Evolutionary conservation across 768 basidiomycete genomes (phyloP), one percentile per base, ranked within the genome.

Genomic region (Sutorius australiensis): DNA sequence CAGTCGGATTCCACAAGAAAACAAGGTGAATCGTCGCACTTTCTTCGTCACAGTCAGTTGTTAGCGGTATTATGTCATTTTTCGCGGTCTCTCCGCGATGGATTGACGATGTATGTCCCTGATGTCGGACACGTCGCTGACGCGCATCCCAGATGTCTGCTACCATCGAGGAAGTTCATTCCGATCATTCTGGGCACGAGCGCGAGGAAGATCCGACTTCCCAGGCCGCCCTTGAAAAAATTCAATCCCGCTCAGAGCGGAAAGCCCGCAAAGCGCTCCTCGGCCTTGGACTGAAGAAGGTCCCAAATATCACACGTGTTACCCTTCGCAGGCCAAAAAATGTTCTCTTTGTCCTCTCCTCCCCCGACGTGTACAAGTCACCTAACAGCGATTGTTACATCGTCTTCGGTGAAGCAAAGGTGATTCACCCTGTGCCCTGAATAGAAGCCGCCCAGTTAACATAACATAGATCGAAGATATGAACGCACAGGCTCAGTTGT

Each of bases 381-480:
- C 86, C 89, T 39, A 94, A 92, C 75, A 93, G 92, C 68, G 97
- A 99, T 75, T 92, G 89, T 74, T 98, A 99, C 80, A 92, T 99
- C 69, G 94, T 99, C 58, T 99, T 98, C 64, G 97, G 97, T 59
- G 97, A 98, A 79, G 95, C 91, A 50, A 93, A 93, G 83, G 87
- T 87, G 17, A 8, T 43, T 55, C 56, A 42, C 58, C 55, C 55
- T 52, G n/a, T 57, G 17, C 56, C 51, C 48, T 48, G 21, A 31
- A 32, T 24, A 41, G 28, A 16, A 43, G 16, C 38, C 2, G 3
- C 2, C 11, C 16, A 37, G 36, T 17, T 52, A 43, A 63, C 31
- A 21, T 38, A 3, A 42, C 34, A 9, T 57, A 90, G 88, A 85
- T 91, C 60, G 92, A 94, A 75, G 91, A 93, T 64, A 86, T 89